Evolutionary conservation across 2,329 filamentous ascomycete species (phyloP), one percentile per base, ranked within the genome.

Genomic region (Fusarium dimerum): DNA sequence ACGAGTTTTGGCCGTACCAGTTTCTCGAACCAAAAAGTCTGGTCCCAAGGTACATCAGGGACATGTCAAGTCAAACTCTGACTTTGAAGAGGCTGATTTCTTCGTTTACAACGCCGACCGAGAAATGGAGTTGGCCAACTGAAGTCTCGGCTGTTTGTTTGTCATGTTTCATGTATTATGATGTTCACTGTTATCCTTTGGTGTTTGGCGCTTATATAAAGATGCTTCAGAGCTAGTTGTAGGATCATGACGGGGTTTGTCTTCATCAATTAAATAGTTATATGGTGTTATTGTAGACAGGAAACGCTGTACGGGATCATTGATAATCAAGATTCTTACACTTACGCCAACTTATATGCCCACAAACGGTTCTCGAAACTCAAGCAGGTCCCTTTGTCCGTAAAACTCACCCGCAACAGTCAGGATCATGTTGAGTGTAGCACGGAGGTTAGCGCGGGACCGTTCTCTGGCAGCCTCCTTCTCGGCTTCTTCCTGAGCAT

Each of bases 381-480:
- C 85, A 45, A 97, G 79, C 56, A 97, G 73, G 71, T 97, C 93
- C 59, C 87, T 81, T 73, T 97, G 93, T 2, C 93, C 92, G 72
- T 92, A 97, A 60, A 89, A 85, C 72, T 96, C 92, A 63, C 91
- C 92, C 44, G 89, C 87, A 36, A 97, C 81, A 0, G 90, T 94
- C 61, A 97, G 77, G 48, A 97, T 90, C 90, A 96, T 96, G 72
- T 95, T 92, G 34, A 97, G 78, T 40, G 91, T 92, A n/a, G 85
- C 87, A 29, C 82, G 78, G 75, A 78, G 78, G 67, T 80, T 83
- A 63, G 76, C 71, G 39, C 72, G 73, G 39, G 68, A 68, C n/a
- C 76, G 68, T 36, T 64, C 59, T 52, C 60, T 61, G 4, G 66
- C 62, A 3, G 57, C 60, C 45, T 70, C 65, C 42, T 62, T 63